Conservation (phyloP, 306 rosid species). For the Glycine tomentella region DNA sequence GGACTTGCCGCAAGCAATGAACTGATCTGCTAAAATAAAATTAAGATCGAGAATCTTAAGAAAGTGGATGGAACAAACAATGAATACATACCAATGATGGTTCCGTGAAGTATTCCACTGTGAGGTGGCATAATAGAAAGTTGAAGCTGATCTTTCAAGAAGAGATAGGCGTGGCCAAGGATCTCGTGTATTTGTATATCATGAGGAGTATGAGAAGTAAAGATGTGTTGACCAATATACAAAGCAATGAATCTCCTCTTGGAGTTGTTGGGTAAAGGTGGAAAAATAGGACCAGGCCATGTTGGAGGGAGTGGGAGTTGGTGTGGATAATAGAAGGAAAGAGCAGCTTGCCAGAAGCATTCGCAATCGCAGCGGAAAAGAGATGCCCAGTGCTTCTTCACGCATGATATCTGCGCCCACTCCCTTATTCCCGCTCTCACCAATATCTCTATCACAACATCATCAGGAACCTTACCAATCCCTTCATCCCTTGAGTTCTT, state of each 20-base stretch:
- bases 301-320: constrained; percentile 49
- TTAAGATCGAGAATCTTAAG: too few species aligned
- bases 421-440: constrained; percentile 59
- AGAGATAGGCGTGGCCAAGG: constrained; percentile 74
- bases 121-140: constrained; percentile 65
- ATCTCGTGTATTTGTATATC: constrained; percentile 57
- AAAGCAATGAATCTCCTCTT: constrained; percentile 82
- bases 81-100: constrained; percentile 64
- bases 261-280: constrained; percentile 44
- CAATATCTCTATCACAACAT: constrained; percentile 73
- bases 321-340: constrained; percentile 60
- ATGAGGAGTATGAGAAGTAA: constrained; percentile 54
- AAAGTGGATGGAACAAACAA: too few species aligned
- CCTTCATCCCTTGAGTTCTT: background rate
- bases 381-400: constrained; percentile 73
- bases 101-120: constrained; percentile 81
- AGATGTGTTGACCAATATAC: constrained; percentile 60
- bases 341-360: constrained; percentile 80
- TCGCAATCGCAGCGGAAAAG: constrained; percentile 61
- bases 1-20: constrained; percentile 79
- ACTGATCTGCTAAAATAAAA: constrained; percentile 55
- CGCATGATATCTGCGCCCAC: constrained; percentile 66
- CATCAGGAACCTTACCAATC: constrained; percentile 68
- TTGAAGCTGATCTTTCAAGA: constrained; percentile 80
- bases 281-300: constrained; percentile 81